Conservation (phyloP, 306 rosid species). For the Lathyrus aphaca region DNA sequence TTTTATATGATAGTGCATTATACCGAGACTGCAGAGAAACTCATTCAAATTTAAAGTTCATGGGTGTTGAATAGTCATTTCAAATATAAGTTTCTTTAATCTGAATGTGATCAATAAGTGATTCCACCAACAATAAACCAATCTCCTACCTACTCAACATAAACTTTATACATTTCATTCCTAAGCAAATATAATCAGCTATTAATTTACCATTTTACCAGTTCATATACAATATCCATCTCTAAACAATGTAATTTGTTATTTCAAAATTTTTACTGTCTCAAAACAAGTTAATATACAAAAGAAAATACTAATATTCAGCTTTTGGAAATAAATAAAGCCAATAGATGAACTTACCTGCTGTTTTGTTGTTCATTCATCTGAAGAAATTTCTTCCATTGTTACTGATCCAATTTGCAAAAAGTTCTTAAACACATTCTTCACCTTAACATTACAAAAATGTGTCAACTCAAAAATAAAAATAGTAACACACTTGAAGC, state of each 20-base stretch:
- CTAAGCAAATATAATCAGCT: no score
- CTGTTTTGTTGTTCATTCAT: slow-evolving; percentile 38
- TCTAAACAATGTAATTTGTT: neutral
- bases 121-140: slow-evolving; percentile 15
- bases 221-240: slow-evolving; percentile 2
- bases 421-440: slow-evolving; percentile 25
- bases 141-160: slow-evolving; percentile 17
- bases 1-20: neutral
- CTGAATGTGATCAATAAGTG: neutral
- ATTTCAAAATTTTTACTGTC: neutral
- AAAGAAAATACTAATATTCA: slow-evolving; percentile 1
- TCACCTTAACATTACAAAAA: slow-evolving; percentile 13
- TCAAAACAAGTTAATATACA: neutral
- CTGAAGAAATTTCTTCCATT: slow-evolving; percentile 33
- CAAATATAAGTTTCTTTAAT: slow-evolving; percentile 1
- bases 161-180: neutral
- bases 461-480: slow-evolving; percentile 2
- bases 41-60: neutral
- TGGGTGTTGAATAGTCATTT: slow-evolving; percentile 1
- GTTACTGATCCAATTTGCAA: slow-evolving; percentile 15
- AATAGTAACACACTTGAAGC: slow-evolving; percentile 12
- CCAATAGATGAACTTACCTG: slow-evolving; percentile 40
- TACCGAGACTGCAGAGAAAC: neutral
- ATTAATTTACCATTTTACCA: neutral
- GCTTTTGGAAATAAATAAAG: slow-evolving; percentile 12